Percentiles rank a stretch among this genome's conserved stretches.
These are phyloP conservation scores for Cymbopogon citratus DNA, from an alignment of 176 grass and related monocot genomes.

Conservation along the genomic window DNA sequence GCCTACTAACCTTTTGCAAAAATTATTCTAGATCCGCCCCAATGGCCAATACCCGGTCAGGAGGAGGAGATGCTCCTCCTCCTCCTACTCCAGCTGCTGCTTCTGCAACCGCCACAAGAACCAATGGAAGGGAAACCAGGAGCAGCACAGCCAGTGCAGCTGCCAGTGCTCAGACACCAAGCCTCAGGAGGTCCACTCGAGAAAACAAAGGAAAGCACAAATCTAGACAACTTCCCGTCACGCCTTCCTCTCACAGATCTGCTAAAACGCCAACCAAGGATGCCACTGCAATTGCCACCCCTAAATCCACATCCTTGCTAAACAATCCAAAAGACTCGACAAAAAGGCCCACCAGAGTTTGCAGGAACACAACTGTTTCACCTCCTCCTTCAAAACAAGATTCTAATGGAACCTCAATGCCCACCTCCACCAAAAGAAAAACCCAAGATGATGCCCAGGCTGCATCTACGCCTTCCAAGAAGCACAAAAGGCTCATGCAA, in stretches of 20 bases:
- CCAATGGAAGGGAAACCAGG: constrained; percentile 30
- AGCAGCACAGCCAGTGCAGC: not conserved
- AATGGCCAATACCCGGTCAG: constrained; percentile 63
- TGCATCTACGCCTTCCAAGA: constrained; percentile 11
- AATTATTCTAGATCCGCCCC: too few relatives aligned
- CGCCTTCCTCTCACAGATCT: constrained; percentile 12
- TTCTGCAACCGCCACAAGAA: not conserved
- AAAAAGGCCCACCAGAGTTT: constrained; percentile 27
- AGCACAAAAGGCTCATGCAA: constrained; percentile 27
- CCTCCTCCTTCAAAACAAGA: constrained; percentile 18
- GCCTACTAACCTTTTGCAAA: too few relatives aligned
- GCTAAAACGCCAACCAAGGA: not conserved
- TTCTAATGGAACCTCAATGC: constrained; percentile 6
- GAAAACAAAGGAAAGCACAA: constrained; percentile 43
- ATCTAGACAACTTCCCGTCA: not conserved
- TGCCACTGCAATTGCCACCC: constrained; percentile 1
- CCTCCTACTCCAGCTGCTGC: not conserved
- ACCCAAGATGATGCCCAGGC: not conserved
- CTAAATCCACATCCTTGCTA: not conserved
- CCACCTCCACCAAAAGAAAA: constrained; percentile 22
- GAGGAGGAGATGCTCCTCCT: constrained; percentile 14
- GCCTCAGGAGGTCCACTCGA: constrained; percentile 64
- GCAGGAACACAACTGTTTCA: not conserved
- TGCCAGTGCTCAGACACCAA: not conserved
- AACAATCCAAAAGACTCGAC: constrained; percentile 17